Percentiles rank a stretch among this genome's conserved stretches.
These are phyloP conservation scores for Calycina herbarum DNA, from an alignment of 2,329 filamentous ascomycete genomes.

Conservation along the genomic window DNA sequence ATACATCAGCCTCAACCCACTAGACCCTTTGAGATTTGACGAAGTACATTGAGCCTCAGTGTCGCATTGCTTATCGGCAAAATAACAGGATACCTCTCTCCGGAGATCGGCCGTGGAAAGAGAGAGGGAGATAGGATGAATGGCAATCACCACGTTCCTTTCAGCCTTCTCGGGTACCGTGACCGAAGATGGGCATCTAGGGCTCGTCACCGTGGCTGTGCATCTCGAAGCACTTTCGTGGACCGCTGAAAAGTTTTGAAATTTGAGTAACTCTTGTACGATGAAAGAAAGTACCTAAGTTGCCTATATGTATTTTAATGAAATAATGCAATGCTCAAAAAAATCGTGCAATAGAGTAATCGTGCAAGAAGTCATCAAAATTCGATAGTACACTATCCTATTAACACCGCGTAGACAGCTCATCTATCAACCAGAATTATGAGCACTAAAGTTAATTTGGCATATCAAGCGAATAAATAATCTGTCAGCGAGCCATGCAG, in stretches of 20 bases:
- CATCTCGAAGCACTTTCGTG: not conserved
- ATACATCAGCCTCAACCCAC: constrained; percentile 9
- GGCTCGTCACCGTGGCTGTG: constrained; percentile 9
- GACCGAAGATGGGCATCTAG: constrained; percentile 1
- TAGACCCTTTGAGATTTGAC: not conserved
- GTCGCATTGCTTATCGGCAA: constrained; percentile 8
- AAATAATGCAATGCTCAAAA: not conserved
- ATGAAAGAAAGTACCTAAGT: not conserved
- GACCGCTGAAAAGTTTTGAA: not conserved
- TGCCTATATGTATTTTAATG: not conserved
- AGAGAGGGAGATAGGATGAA: constrained; percentile 12
- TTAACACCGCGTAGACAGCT: not conserved
- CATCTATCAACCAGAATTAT: not conserved
- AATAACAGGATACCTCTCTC: not conserved
- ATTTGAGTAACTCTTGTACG: not conserved
- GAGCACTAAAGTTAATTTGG: constrained; percentile 1
- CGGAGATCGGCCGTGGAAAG: not conserved
- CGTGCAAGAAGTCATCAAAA: not conserved
- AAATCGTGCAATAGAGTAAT: not conserved
- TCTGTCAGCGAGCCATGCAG: not conserved
- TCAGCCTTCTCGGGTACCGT: constrained; percentile 17
- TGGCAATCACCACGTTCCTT: constrained; percentile 7
- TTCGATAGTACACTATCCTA: not conserved
- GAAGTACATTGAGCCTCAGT: constrained; percentile 16
- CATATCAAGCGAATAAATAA: not conserved